Base-by-base conservation (phyloP, 805 yeast genomes). In the Saturnispora sekii region DNA sequence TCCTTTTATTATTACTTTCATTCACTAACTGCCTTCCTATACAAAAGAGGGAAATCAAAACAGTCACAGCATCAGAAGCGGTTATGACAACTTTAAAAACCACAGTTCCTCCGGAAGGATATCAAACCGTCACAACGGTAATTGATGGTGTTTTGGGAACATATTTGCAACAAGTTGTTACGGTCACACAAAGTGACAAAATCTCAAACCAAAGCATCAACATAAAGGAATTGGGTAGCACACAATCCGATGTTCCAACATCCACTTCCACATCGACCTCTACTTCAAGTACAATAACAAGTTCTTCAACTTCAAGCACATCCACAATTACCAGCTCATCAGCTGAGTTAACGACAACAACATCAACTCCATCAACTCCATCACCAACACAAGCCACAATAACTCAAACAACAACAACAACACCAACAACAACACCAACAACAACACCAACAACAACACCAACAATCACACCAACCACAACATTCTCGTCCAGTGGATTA, bases 381-480 rank as follows among this genome's bases (percentile, higher is more conserved):
- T 32, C 52, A 1, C 11, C 51, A 6, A 18, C 48, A 9, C 21
- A 49, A 15, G n/a, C 50, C 2, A 31, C 51, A 3, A 35, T 48
- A 2, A 33, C 47, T 5, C n/a, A 39, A 2, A 33, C 47, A 16
- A 16, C 44, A 11, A 15, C 35, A 8, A n/a, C 21, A 5, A 14
- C 43, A 49, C 55, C 28, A 50, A 61, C 35, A 53, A 55, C 39
- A 62, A 65, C 37, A 62, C 64, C 39, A 62, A 70, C 57, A 42
- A 58, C 45, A 66, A 67, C 42, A 57, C 63, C 56, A 62, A 62
- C 55, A 65, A 64, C 56, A 63, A 47, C 65, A 28, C 56, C 58
- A 47, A 51, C 61, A 5, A 63, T 73, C 3, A 60, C 68, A 33
- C 63, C 73, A 10, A 35, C 48, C n/a, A 14, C 43, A 4, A 31